phyloP scores from a whole-genome alignment of 306 rosid species.

The Cicer arietinum region DNA sequence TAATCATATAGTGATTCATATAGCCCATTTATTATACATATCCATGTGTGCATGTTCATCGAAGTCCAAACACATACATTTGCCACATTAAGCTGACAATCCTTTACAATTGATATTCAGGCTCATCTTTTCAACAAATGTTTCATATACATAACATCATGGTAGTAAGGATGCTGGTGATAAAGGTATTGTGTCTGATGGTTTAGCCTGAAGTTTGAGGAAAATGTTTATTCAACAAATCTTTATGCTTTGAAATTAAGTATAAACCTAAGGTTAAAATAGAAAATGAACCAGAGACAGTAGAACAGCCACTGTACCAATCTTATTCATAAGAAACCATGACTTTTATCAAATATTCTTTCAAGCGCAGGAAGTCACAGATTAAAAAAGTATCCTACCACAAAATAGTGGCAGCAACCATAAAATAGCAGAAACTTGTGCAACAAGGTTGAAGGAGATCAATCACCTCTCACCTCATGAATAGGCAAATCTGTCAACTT shows the following conservation, averaged over 20 bases:
- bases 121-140: conserved; percentile 11
- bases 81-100: conserved; percentile 15
- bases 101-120: conserved; percentile 24
- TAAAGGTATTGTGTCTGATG: conserved; percentile 20
- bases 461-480: conserved; percentile 68
- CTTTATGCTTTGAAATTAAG: conserved; percentile 22
- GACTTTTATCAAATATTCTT: neutral
- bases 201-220: neutral
- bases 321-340: conserved; percentile 38
- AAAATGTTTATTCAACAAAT: conserved; percentile 25
- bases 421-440: conserved; percentile 37
- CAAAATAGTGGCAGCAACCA: conserved; percentile 32
- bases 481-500: conserved; percentile 48
- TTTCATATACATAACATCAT: neutral
- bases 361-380: conserved; percentile 18
- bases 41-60: conserved; percentile 3
- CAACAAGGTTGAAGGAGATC: conserved; percentile 36
- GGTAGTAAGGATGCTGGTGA: conserved; percentile 34
- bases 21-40: conserved; percentile 22
- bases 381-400: conserved; percentile 35
- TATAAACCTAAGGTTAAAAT: conserved; percentile 1
- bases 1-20: conserved; percentile 39
- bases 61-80: conserved; percentile 26
- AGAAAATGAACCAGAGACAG: conserved; percentile 31
- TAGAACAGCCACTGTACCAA: conserved; percentile 11